Percentiles rank a stretch among this genome's conserved stretches.
These are phyloP conservation scores for Apiotrichum siamense DNA, from an alignment of 1,284 basidiomycete species.

Conservation along the genomic window DNA sequence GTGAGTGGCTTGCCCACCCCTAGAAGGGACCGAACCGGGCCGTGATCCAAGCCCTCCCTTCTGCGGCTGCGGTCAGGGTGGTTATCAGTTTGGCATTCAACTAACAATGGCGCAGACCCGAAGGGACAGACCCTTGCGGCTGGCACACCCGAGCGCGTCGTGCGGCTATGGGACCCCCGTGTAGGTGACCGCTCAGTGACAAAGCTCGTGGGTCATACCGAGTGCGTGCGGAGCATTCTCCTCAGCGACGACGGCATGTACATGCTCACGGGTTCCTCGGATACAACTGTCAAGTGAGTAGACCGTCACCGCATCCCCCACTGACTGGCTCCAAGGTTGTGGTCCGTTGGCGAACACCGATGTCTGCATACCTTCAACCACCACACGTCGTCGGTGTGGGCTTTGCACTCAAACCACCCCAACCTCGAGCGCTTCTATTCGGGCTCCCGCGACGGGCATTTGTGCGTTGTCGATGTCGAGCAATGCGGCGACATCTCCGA, in stretches of 20 bases:
- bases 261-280: constrained; percentile 83
- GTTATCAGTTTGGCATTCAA: no score
- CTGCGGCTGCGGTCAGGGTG: no score
- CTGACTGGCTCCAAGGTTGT: constrained; percentile 62
- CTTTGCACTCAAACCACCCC: constrained; percentile 78
- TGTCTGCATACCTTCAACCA: constrained; percentile 95
- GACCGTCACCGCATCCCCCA: background rate
- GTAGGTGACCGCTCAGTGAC: constrained; percentile 56
- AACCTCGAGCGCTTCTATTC: constrained; percentile 91
- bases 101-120: no score
- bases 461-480: constrained; percentile 86
- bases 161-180: constrained; percentile 90
- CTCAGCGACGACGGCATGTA: constrained; percentile 84
- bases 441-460: constrained; percentile 81
- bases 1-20: constrained; percentile 33
- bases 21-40: background rate
- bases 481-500: constrained; percentile 71
- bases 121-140: constrained; percentile 75
- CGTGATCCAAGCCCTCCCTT: no score
- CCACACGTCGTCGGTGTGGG: constrained; percentile 94
- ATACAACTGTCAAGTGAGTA: constrained; percentile 56
- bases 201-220: constrained; percentile 86
- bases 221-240: constrained; percentile 85
- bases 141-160: constrained; percentile 82
- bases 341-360: constrained; percentile 83